Conservation (phyloP, 805 yeast genomes). For the Ogataea chonburiensis region DNA sequence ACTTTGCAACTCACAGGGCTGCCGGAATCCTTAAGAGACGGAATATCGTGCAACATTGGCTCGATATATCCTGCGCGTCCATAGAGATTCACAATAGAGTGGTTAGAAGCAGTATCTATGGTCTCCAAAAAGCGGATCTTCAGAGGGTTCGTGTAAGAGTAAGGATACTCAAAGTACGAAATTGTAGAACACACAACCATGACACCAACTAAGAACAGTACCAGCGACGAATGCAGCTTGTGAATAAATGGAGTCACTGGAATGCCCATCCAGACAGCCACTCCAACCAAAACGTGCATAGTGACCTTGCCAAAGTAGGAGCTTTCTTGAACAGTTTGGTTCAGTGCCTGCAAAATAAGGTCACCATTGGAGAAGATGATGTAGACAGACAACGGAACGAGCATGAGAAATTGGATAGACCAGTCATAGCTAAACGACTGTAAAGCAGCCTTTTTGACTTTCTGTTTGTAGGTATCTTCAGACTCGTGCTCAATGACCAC, state of each 20-base stretch:
- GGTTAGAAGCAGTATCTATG: slow-evolving; percentile 39
- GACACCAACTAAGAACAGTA: slow-evolving; percentile 41
- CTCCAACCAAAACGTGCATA: slow-evolving; percentile 34
- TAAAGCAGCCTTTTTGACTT: slow-evolving; percentile 31
- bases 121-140: slow-evolving; percentile 70
- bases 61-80: slow-evolving; percentile 52
- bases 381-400: slow-evolving; percentile 64
- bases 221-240: slow-evolving; percentile 56
- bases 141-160: slow-evolving; percentile 59
- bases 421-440: slow-evolving; percentile 70
- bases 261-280: slow-evolving; percentile 39
- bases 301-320: slow-evolving; percentile 40
- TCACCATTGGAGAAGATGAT: slow-evolving; percentile 55
- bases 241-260: slow-evolving; percentile 70
- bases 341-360: slow-evolving; percentile 59
- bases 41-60: slow-evolving; percentile 55
- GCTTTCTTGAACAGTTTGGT: slow-evolving; percentile 73
- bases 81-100: slow-evolving; percentile 43
- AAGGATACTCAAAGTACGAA: slow-evolving; percentile 51
- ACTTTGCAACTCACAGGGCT: slow-evolving; percentile 36
- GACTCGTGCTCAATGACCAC: slow-evolving; percentile 30
- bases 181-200: slow-evolving; percentile 39
- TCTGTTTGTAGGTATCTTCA: slow-evolving; percentile 26
- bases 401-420: slow-evolving; percentile 67
- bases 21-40: slow-evolving; percentile 49